Evolutionary conservation across 1,284 basidiomycete genomes (phyloP), one percentile per base, ranked within the genome.

Genomic region (Austroboletus sp.): DNA sequence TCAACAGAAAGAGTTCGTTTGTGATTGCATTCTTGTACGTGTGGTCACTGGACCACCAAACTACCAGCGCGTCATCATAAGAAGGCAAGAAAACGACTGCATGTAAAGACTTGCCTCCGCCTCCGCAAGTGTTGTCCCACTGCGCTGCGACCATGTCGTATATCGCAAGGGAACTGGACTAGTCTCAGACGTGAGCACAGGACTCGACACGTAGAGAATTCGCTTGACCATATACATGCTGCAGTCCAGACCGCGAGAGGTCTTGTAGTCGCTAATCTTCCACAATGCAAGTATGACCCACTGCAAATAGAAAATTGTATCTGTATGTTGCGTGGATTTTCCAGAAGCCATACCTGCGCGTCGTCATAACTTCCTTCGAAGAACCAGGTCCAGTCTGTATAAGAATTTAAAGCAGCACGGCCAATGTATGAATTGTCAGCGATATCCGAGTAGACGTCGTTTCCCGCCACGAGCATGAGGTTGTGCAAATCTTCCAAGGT

Each of bases 1-100:
- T 66, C 33, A 71, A 61, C 16, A 79, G 63, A 62, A 75, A 79
- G 8, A 78, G 64, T 46, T 78, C 68, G 51, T 79, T 79, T 16
- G 77, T 79, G 46, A 79, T 71, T 6, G 76, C 74, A 47, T 78
- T 78, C 62, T 79, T 79, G 65, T 79, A 78, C 0, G 66, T 71
- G 53, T 73, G 72, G 16, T 65, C 74, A 7, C 67, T 69, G 11
- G 70, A 72, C 77, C 77, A 79, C 76, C 76, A 78, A 12, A 78
- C 75, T 76, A 6, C 32, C 13, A 27, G 27, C 3, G 11, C 27
- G 27, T 44, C 13, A 30, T 43, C 17, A 39, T 36, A 17, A 11
- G 23, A 41, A 23, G 16, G 68, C 70, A 31, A 66, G 67, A 52
- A 69, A 69, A 6, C 0, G 9, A 5, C 19, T 16, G 13, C 6